A percentile compares a stretch with the other conserved stretches of the same genome.
Conservation (phyloP, 2,329 filamentous ascomycete genomes). For the Westerdykella aurantiaca region DNA sequence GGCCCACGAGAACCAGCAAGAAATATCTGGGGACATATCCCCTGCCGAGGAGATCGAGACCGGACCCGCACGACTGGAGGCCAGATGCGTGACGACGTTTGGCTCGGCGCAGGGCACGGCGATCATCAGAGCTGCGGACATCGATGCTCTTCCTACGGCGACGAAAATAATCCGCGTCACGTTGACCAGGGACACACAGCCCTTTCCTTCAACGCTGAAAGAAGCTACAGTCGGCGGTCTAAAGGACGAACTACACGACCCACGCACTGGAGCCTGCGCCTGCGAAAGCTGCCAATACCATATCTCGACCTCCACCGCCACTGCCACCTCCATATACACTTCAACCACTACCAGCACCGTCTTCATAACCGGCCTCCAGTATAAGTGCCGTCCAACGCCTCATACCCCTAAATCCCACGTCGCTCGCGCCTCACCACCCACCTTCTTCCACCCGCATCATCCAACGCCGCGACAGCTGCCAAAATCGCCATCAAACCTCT, state of each 20-base stretch:
- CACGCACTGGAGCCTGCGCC: too few relatives aligned
- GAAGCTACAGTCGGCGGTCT: too few relatives aligned
- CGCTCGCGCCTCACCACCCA: conserved; percentile 4
- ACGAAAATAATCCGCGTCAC: too few relatives aligned
- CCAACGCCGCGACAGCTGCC: neutral
- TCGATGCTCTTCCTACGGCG: too few relatives aligned
- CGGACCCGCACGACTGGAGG: too few relatives aligned
- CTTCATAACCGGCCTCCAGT: conserved; percentile 1
- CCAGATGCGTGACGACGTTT: neutral
- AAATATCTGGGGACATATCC: too few relatives aligned
- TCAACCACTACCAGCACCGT: neutral
- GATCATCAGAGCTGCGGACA: neutral
- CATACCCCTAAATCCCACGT: neutral
- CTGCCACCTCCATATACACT: conserved; percentile 2
- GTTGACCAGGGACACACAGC: too few relatives aligned
- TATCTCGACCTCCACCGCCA: neutral
- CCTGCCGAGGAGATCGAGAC: too few relatives aligned
- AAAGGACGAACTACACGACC: too few relatives aligned
- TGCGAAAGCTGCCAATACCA: too few relatives aligned
- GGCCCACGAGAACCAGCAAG: too few relatives aligned
- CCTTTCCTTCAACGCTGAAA: too few relatives aligned
- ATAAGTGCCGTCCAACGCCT: neutral
- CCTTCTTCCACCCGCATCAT: neutral
- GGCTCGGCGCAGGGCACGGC: neutral
- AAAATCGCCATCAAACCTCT: neutral